These are phyloP conservation scores for Eurotiales sp. DNA, from an alignment of 2,329 filamentous ascomycete species.

Conservation along the genomic window DNA sequence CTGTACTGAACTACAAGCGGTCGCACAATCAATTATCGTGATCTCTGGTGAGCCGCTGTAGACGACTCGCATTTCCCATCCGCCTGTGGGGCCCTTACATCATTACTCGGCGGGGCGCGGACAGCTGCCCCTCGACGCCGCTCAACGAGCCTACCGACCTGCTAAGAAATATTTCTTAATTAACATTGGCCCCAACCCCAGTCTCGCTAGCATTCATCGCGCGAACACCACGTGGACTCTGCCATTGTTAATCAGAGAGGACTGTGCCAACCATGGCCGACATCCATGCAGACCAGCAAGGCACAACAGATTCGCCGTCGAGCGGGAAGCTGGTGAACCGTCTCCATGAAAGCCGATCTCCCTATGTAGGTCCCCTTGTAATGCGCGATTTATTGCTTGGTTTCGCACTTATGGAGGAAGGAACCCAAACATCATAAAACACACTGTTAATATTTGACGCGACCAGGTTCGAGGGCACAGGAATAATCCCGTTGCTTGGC, in stretches of 20 bases:
- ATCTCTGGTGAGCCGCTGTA: background rate
- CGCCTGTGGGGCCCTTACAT: slow-evolving; percentile 5
- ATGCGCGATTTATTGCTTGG: no score
- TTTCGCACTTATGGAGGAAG: no score
- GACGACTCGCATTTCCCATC: background rate
- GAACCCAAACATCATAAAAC: no score
- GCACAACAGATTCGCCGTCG: slow-evolving; percentile 21
- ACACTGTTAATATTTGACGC: background rate
- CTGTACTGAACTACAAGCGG: no score
- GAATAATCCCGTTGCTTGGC: slow-evolving; percentile 85
- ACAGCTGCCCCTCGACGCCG: slow-evolving; percentile 11
- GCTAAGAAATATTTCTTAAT: background rate
- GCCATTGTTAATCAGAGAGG: background rate
- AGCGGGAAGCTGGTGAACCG: slow-evolving; percentile 50
- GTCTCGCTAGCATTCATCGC: background rate
- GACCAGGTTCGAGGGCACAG: slow-evolving; percentile 67
- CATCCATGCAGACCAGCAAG: slow-evolving; percentile 24
- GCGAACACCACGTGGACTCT: background rate
- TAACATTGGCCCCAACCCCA: background rate
- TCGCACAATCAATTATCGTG: background rate
- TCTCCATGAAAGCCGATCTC: slow-evolving; percentile 59
- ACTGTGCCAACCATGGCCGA: slow-evolving; percentile 22
- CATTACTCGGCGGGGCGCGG: slow-evolving; percentile 11
- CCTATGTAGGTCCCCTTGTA: slow-evolving; percentile 53
- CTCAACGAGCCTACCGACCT: no score